Evolutionary conservation across 306 rosid species (phyloP).

Genomic region (Comarum palustre): DNA sequence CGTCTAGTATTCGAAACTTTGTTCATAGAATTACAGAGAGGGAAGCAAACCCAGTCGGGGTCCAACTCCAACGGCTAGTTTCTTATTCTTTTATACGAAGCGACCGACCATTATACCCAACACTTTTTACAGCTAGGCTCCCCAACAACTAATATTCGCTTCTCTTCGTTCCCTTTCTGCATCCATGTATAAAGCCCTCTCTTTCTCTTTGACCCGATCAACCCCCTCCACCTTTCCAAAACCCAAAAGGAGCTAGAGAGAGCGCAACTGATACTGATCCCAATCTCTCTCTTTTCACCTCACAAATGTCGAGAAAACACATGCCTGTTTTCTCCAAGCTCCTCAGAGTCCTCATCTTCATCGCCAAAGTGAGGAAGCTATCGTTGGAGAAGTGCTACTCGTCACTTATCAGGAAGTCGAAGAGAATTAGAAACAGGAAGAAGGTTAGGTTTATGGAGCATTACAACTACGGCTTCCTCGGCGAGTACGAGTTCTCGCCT

Average conservation of each 20-base stretch:
- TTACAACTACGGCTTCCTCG: constrained; percentile 35
- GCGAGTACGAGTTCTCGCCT: constrained; percentile 46
- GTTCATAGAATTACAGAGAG: constrained; percentile 1
- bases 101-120: constrained; percentile 44
- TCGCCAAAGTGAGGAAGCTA: constrained; percentile 43
- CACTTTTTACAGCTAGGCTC: constrained; percentile 52
- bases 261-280: background rate
- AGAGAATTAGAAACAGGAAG: constrained; percentile 2
- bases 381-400: constrained; percentile 25
- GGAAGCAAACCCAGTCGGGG: constrained; percentile 6
- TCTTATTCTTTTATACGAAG: constrained; percentile 23
- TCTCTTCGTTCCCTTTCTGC: constrained; percentile 29
- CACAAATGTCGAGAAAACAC: constrained; percentile 41
- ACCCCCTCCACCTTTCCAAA: background rate
- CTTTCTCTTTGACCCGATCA: constrained; percentile 13
- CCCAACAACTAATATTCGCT: constrained; percentile 21
- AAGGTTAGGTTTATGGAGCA: constrained; percentile 38
- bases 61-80: constrained; percentile 54
- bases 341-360: constrained; percentile 31
- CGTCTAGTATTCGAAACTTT: background rate
- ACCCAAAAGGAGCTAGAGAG: background rate
- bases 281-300: background rate
- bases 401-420: constrained; percentile 32
- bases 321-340: constrained; percentile 37
- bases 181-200: constrained; percentile 12